Evolutionary conservation across 768 basidiomycete genomes (phyloP).

Genomic region (Mycena sanguinolenta): DNA sequence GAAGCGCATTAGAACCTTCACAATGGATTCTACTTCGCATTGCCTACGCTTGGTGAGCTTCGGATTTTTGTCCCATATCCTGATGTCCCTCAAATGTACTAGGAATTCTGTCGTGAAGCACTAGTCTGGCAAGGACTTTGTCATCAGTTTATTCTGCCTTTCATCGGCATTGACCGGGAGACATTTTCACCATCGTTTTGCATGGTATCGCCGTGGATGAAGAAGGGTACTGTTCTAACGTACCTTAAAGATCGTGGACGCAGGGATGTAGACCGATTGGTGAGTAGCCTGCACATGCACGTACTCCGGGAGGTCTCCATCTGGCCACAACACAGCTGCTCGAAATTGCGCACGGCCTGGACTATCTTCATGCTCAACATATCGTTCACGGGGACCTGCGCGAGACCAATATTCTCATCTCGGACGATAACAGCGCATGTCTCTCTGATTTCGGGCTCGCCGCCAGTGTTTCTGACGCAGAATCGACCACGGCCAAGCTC

Average conservation of each 20-base stretch:
- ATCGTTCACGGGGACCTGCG: slow-evolving; percentile 40
- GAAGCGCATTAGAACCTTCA: slow-evolving; percentile 5
- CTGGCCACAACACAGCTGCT: slow-evolving; percentile 12
- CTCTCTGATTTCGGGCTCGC: slow-evolving; percentile 48
- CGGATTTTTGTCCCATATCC: too few species aligned
- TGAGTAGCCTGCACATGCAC: neutral
- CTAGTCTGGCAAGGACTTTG: slow-evolving; percentile 40
- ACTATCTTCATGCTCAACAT: slow-evolving; percentile 38
- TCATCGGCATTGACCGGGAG: slow-evolving; percentile 44
- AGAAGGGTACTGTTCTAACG: slow-evolving; percentile 39
- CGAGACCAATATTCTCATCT: slow-evolving; percentile 47
- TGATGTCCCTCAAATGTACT: neutral
- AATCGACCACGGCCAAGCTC: slow-evolving; percentile 25
- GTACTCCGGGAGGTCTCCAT: neutral
- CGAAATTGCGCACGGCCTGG: slow-evolving; percentile 40
- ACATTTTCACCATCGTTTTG: slow-evolving; percentile 41
- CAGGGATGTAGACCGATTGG: slow-evolving; percentile 35
- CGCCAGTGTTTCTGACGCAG: slow-evolving; percentile 44
- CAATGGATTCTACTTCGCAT: slow-evolving; percentile 3
- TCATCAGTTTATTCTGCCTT: slow-evolving; percentile 46
- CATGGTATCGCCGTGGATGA: slow-evolving; percentile 47
- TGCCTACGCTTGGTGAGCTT: neutral
- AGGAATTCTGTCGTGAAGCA: slow-evolving; percentile 47
- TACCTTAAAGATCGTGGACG: slow-evolving; percentile 37
- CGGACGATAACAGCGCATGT: slow-evolving; percentile 45